Conservation (phyloP, 108 stramenopile species). For the Pseudonitzschia pungens region DNA sequence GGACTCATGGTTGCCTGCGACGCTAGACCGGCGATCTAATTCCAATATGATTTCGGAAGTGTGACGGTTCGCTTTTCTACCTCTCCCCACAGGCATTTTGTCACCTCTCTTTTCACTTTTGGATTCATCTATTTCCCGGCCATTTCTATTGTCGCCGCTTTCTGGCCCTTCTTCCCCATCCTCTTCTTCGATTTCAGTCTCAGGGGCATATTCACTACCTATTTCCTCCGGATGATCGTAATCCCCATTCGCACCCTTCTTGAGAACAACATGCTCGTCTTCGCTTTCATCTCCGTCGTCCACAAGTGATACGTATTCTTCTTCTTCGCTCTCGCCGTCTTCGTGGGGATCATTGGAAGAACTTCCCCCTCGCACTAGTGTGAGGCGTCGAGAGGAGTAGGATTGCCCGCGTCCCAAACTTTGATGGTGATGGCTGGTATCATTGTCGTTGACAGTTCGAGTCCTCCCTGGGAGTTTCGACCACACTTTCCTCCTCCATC, state of each 20-base stretch:
- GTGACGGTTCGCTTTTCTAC: conserved; percentile 12
- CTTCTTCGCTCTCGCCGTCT: not conserved
- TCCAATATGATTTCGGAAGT: conserved; percentile 19
- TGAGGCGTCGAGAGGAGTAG: not conserved
- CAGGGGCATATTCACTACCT: too few relatives aligned
- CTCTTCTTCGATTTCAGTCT: not conserved
- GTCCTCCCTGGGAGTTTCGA: not conserved
- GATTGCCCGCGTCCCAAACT: not conserved
- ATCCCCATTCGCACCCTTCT: too few relatives aligned
- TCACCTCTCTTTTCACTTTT: not conserved
- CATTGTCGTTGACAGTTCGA: not conserved
- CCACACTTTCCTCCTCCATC: not conserved
- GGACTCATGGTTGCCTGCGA: conserved; percentile 24
- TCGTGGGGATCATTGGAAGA: not conserved
- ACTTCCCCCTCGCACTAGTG: not conserved
- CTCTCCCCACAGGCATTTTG: not conserved
- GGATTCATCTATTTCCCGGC: not conserved
- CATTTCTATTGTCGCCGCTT: not conserved
- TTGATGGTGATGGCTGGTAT: not conserved
- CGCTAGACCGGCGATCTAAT: conserved; percentile 16
- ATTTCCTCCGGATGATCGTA: too few relatives aligned
- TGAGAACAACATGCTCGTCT: not conserved
- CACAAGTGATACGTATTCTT: not conserved
- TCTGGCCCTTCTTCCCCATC: not conserved
- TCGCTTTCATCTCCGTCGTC: not conserved